Evolutionary conservation across 140 eudicot species (phyloP), one percentile per base, ranked within the genome.

Genomic region (Flaveria floridana): DNA sequence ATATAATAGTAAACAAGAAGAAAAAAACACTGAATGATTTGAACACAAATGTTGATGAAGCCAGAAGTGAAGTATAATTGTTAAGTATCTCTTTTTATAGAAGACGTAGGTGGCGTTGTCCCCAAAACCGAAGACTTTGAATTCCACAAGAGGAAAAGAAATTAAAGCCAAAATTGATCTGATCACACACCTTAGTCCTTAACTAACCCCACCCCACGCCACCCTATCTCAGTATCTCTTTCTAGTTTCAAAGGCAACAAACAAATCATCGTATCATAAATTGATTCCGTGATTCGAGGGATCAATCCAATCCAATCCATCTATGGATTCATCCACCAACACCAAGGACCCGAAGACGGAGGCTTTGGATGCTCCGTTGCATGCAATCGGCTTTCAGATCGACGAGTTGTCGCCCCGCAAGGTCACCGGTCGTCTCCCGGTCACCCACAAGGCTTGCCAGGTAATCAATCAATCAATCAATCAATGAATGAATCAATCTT

Each of bases 371-470:
- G 65, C 81, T 20, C 94, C 97, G 14, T 87, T 91, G 5, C 96
- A 87, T 12, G 79, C 80, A 13, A 71, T 91, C 37, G 97, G 96
- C 53, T 91, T 91, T 46, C 77, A 85, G 61, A 75, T 89, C 72
- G 76, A 87, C 3, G 86, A 87, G 9, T 18, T 91, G 37, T 73
- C 96, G 2, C 79, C 94, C 3, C 37, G 76, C 0, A 87, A 85
- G 64, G 91, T 91, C 81, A 77, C 89, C 28, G 97, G 97, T 41
- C 91, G 80, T 53, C 86, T 89, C 25, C 85, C 18, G 0, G 84
- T 89, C 68, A 84, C 96, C 34, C 62, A 55, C 11, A 87, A 87
- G 68, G 84, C 86, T 39, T 87, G 93, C 48, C 96, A 91, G 92
- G 97, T 84, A 5, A 9, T 64, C 3, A 4, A 1, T 21, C 23